Conservation (phyloP, 164 flowering plant species). For the Annona squamosa region DNA sequence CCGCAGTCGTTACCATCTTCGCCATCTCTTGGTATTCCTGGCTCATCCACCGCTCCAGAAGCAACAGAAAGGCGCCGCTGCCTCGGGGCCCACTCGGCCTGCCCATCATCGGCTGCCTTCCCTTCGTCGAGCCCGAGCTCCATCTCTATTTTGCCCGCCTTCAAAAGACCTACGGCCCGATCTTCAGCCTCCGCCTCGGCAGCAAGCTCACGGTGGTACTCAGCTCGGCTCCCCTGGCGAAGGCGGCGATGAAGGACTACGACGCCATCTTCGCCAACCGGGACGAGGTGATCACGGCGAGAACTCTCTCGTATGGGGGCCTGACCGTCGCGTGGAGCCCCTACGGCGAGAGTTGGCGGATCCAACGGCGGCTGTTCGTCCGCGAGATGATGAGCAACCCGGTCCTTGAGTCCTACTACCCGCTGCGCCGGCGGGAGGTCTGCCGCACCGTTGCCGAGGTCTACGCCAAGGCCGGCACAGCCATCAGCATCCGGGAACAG, state of each 20-base stretch:
- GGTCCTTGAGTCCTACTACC: slow-evolving; percentile 5
- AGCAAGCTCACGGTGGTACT: slow-evolving; percentile 20
- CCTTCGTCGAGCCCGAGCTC: slow-evolving; percentile 15
- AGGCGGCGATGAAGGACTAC: slow-evolving; percentile 13
- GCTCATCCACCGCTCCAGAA: neutral
- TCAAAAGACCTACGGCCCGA: slow-evolving; percentile 20
- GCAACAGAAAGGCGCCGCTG: neutral
- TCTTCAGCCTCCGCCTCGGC: slow-evolving; percentile 25
- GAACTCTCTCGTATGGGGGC: slow-evolving; percentile 6
- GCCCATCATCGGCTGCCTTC: slow-evolving; percentile 24
- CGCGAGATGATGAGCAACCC: slow-evolving; percentile 12
- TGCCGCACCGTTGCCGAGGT: slow-evolving; percentile 6
- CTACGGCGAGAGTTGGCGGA: slow-evolving; percentile 10
- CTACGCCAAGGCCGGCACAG: slow-evolving; percentile 7
- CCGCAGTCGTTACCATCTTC: neutral
- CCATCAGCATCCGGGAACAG: slow-evolving; percentile 12
- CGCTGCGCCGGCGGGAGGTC: slow-evolving; percentile 13
- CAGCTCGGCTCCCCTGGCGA: slow-evolving; percentile 8
- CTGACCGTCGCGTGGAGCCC: slow-evolving; percentile 8
- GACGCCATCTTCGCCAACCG: slow-evolving; percentile 16
- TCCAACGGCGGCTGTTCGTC: slow-evolving; percentile 6
- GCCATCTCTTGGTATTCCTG: neutral
- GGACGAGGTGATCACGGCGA: neutral
- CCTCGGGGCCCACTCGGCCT: slow-evolving; percentile 26
- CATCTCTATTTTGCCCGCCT: slow-evolving; percentile 18